Percentiles rank a stretch among this genome's conserved stretches.
These are phyloP conservation scores for Ambrosiella cleistominuta DNA, from an alignment of 2,329 filamentous ascomycete genomes.

Conservation along the genomic window DNA sequence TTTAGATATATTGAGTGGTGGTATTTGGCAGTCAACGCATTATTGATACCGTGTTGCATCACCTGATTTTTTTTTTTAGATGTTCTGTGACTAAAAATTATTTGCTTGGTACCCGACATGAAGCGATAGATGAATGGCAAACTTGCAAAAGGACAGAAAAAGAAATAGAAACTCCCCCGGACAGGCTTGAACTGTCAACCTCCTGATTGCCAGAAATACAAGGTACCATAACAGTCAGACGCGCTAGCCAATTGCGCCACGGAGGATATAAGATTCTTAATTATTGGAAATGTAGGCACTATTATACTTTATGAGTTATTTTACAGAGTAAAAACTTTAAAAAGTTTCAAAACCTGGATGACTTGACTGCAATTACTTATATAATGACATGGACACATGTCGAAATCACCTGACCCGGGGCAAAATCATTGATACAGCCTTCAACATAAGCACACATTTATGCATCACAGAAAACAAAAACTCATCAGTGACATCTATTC, in stretches of 20 bases:
- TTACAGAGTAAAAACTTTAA: background rate
- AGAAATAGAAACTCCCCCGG: slow-evolving; percentile 5
- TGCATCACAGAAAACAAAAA: background rate
- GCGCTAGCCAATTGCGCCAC: slow-evolving; percentile 40
- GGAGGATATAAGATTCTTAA: background rate
- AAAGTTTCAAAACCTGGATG: background rate
- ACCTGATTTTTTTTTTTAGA: no score
- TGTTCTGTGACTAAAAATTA: no score
- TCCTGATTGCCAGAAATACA: slow-evolving; percentile 2
- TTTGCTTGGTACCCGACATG: no score
- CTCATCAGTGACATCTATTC: background rate
- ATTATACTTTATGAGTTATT: background rate
- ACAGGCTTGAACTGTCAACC: slow-evolving; percentile 9
- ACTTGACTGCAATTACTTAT: background rate
- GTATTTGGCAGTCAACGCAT: no score
- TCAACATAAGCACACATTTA: background rate
- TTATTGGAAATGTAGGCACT: background rate
- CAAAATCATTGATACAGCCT: no score
- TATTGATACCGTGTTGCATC: no score
- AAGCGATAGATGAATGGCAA: no score
- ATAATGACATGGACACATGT: background rate
- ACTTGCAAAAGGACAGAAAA: background rate
- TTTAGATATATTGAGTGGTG: no score
- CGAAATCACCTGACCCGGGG: background rate
- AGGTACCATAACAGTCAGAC: slow-evolving; percentile 36